Conservation (phyloP, 2,329 filamentous ascomycete genomes). For the Parafenestella ontariensis region DNA sequence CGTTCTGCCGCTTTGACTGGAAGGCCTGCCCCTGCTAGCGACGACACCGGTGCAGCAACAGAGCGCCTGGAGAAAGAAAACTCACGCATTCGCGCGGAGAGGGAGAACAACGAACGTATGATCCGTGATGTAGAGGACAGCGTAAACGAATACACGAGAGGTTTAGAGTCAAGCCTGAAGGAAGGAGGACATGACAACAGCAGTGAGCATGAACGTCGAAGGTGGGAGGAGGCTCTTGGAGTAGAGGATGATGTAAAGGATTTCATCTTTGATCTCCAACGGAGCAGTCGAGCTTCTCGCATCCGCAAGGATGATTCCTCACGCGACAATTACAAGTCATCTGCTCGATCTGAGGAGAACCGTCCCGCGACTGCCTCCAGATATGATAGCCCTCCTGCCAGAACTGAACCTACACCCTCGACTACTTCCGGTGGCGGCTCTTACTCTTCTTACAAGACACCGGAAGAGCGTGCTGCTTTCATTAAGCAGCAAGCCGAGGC, state of each 20-base stretch:
- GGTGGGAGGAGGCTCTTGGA: constrained; percentile 95
- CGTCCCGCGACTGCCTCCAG: constrained; percentile 46
- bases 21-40: constrained; percentile 73
- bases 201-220: constrained; percentile 86
- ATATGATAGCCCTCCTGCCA: constrained; percentile 59
- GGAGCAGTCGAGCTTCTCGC: constrained; percentile 79
- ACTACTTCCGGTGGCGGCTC: constrained; percentile 66
- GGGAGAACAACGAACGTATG: constrained; percentile 95
- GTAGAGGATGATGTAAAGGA: constrained; percentile 97
- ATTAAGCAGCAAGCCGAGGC: constrained; percentile 97
- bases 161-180: constrained; percentile 86
- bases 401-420: constrained; percentile 59
- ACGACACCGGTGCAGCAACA: constrained; percentile 79
- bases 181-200: constrained; percentile 77
- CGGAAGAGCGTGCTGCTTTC: constrained; percentile 92
- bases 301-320: constrained; percentile 66
- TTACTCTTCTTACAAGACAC: constrained; percentile 85
- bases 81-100: constrained; percentile 79
- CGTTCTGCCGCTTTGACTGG: constrained; percentile 91
- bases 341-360: constrained; percentile 49
- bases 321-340: constrained; percentile 47
- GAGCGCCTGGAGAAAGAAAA: constrained; percentile 90
- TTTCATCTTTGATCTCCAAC: constrained; percentile 95
- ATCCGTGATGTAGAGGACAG: constrained; percentile 96
- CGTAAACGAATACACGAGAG: constrained; percentile 83